phyloP scores from a whole-genome alignment of 108 stramenopile genomes.

The Cyclostephanos invisitatus region DNA sequence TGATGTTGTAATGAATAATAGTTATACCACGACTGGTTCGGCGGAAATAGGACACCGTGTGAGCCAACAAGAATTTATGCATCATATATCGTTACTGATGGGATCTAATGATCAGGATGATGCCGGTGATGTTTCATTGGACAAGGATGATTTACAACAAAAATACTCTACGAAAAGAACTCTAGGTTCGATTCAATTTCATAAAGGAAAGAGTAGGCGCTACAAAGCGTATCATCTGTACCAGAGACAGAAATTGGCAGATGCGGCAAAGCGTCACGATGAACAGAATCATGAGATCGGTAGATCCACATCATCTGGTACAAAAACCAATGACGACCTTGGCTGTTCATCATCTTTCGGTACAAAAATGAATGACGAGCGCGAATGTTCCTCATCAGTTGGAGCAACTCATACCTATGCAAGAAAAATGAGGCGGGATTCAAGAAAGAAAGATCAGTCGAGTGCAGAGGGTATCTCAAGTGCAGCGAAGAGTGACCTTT shows the following conservation, averaged over 20 bases:
- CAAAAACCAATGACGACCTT: neutral
- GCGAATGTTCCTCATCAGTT: neutral
- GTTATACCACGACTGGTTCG: neutral
- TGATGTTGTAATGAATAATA: neutral
- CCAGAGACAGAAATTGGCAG: conserved; percentile 1
- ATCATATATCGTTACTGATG: neutral
- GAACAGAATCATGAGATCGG: neutral
- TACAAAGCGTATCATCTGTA: neutral
- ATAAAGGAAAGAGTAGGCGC: neutral
- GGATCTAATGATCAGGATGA: neutral
- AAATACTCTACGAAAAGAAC: neutral
- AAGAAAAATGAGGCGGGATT: conserved; percentile 25
- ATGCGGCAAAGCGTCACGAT: neutral
- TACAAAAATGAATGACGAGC: conserved; percentile 1
- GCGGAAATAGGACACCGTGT: neutral
- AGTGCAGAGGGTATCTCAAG: conserved; percentile 2
- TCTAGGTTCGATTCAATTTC: neutral
- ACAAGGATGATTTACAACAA: neutral
- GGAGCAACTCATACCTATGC: neutral
- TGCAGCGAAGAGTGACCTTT: neutral
- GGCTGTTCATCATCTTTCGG: neutral
- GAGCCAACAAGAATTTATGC: neutral
- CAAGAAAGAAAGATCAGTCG: conserved; percentile 16
- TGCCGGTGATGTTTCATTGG: neutral
- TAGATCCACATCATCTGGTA: neutral